Conservation (phyloP, 1,284 basidiomycete species). For the Schizopora paradoxa region DNA sequence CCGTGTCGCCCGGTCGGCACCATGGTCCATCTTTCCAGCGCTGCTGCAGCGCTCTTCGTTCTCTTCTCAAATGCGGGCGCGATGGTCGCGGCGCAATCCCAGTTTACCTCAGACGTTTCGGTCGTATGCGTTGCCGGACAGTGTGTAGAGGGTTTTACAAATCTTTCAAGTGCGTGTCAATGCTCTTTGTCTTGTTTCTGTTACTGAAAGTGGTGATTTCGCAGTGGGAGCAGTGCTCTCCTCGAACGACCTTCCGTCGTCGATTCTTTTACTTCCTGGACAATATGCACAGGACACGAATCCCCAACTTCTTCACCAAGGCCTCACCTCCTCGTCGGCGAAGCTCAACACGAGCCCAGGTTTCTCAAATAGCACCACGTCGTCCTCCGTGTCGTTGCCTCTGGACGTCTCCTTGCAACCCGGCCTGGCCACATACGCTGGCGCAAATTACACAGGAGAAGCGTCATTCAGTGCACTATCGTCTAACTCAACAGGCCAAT, state of each 20-base stretch:
- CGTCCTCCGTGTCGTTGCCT: constrained; percentile 48
- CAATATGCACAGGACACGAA: constrained; percentile 66
- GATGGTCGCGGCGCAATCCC: constrained; percentile 39
- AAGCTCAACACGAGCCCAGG: constrained; percentile 53
- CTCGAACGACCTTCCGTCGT: constrained; percentile 43
- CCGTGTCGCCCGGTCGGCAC: too few relatives aligned
- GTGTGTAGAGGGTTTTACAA: constrained; percentile 70
- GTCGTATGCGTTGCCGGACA: constrained; percentile 78
- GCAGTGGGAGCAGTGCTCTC: constrained; percentile 63
- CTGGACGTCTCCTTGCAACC: constrained; percentile 59
- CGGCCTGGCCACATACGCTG: constrained; percentile 56
- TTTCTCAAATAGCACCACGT: constrained; percentile 47
- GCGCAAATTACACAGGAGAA: constrained; percentile 57
- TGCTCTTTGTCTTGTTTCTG: neutral
- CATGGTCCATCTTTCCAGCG: too few relatives aligned
- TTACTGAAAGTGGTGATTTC: constrained; percentile 18
- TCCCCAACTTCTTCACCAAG: constrained; percentile 61
- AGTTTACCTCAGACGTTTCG: constrained; percentile 18
- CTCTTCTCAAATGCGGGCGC: constrained; percentile 36
- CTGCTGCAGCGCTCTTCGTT: too few relatives aligned
- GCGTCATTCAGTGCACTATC: constrained; percentile 49
- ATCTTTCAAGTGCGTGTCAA: constrained; percentile 54
- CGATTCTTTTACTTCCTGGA: constrained; percentile 63
- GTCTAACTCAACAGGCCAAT: constrained; percentile 44
- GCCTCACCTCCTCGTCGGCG: constrained; percentile 59